Evolutionary conservation across 1,284 basidiomycete species (phyloP).

Genomic region (Cryptococcus sp.): DNA sequence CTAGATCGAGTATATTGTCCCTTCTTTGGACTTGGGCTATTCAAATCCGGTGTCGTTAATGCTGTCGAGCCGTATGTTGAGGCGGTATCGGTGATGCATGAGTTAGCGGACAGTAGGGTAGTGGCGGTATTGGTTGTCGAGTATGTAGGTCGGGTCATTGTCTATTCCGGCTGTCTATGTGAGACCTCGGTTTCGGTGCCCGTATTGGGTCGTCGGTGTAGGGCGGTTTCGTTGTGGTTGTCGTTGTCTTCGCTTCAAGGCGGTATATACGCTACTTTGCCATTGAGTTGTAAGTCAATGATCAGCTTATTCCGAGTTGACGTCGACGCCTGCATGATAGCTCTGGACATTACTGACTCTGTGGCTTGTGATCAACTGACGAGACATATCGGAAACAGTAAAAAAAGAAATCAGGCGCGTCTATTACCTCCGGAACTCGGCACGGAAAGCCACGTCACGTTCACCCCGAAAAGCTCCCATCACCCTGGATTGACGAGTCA

Average conservation of each 20-base stretch:
- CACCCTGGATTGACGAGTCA: background rate
- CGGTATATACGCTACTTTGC: too few species aligned
- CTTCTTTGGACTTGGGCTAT: slow-evolving; percentile 16
- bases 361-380: too few species aligned
- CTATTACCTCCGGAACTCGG: too few species aligned
- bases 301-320: too few species aligned
- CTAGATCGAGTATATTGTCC: background rate
- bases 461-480: background rate
- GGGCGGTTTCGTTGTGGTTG: too few species aligned
- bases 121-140: background rate
- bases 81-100: background rate
- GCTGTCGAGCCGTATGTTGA: slow-evolving; percentile 14
- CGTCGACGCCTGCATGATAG: background rate
- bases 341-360: background rate
- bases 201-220: too few species aligned
- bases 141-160: background rate
- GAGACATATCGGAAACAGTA: background rate
- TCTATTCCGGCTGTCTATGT: too few species aligned
- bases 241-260: too few species aligned
- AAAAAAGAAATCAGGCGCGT: background rate
- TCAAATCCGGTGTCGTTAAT: slow-evolving; percentile 27
- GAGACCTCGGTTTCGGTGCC: too few species aligned
- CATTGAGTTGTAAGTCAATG: too few species aligned
- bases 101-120: background rate
- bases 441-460: background rate